Evolutionary conservation across 371 early-diverging fungal genomes (phyloP), one percentile per base, ranked within the genome.

Genomic region (Vairimorpha necatrix): DNA sequence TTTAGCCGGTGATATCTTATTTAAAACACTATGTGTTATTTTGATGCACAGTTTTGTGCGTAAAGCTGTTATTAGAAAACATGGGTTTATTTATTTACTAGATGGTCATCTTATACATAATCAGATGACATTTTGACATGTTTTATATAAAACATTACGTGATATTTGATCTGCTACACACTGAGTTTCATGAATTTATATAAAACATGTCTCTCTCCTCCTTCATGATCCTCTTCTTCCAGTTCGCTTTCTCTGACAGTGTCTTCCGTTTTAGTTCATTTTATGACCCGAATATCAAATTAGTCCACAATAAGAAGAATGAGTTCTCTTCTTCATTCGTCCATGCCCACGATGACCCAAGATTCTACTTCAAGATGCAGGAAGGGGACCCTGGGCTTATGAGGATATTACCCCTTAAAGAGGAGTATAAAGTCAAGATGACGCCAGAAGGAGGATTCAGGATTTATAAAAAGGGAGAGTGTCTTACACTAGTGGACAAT

Each of bases 371-470:
- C 50, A 50, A 50, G 4, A 13, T 50, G 22, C 6, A n/a, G 4
- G 50, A 50, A n/a, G n/a, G 14, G 14, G 4, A 6, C 4, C 50
- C 50, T 6, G n/a, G 11, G 4, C 4, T 13, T 3, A 3, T 50
- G 4, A 50, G 22, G 50, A 50, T n/a, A 50, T 50, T 50, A 50
- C 20, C 14, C 4, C n/a, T 11, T 13, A n/a, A 13, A 13, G 11
- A 50, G 4, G 4, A 4, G 6, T 6, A n/a, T 50, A n/a, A 50
- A 50, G 4, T n/a, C 14, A 4, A 11, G 4, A n/a, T 50, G 6
- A 50, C 50, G 14, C 50, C 50, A 13, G 50, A 50, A 50, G 50
- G 50, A 50, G 50, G 50, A n/a, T 50, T 50, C 22, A 50, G 22
- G 22, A 4, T 50, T 50, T 50, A 6, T 50, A 6, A 50, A 50